These are phyloP conservation scores for Apiospora aurea DNA, from an alignment of 2,329 filamentous ascomycete species.

Conservation along the genomic window DNA sequence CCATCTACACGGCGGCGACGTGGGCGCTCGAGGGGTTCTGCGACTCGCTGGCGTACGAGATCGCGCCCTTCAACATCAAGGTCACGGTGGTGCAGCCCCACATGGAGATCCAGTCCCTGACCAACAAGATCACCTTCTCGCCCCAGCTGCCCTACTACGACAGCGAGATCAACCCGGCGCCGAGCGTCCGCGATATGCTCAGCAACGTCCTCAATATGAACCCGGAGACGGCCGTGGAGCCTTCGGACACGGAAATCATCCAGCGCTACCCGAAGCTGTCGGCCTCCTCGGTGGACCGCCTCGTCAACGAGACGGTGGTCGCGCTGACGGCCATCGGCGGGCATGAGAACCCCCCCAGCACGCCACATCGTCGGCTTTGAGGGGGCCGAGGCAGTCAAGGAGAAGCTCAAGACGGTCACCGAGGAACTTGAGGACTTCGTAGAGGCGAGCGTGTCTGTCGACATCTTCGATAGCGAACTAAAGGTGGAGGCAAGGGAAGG, in stretches of 20 bases:
- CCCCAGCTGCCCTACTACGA: conserved; percentile 74
- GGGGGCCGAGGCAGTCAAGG: conserved; percentile 85
- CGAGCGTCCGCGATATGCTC: conserved; percentile 83
- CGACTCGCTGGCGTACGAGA: conserved; percentile 93
- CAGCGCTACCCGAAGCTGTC: conserved; percentile 79
- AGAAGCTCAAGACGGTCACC: conserved; percentile 95
- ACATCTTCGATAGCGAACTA: conserved; percentile 70
- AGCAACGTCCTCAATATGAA: conserved; percentile 79
- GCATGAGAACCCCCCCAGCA: conserved; percentile 90
- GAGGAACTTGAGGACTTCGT: conserved; percentile 97
- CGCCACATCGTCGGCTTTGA: conserved; percentile 94
- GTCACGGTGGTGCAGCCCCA: conserved; percentile 95
- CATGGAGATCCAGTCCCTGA: conserved; percentile 88
- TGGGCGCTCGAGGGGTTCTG: conserved; percentile 97
- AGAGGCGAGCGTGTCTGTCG: conserved; percentile 84
- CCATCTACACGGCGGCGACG: conserved; percentile 89
- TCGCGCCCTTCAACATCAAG: conserved; percentile 96
- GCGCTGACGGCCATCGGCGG: conserved; percentile 91
- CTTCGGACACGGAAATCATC: conserved; percentile 54
- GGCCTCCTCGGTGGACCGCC: conserved; percentile 69
- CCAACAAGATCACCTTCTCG: conserved; percentile 84
- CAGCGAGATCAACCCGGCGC: conserved; percentile 74
- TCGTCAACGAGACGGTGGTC: conserved; percentile 90
- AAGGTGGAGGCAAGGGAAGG: conserved; percentile 58
- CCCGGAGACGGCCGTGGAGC: conserved; percentile 65